Evolutionary conservation across 2,329 filamentous ascomycete genomes (phyloP).

Genomic region (Botrytis elliptica): DNA sequence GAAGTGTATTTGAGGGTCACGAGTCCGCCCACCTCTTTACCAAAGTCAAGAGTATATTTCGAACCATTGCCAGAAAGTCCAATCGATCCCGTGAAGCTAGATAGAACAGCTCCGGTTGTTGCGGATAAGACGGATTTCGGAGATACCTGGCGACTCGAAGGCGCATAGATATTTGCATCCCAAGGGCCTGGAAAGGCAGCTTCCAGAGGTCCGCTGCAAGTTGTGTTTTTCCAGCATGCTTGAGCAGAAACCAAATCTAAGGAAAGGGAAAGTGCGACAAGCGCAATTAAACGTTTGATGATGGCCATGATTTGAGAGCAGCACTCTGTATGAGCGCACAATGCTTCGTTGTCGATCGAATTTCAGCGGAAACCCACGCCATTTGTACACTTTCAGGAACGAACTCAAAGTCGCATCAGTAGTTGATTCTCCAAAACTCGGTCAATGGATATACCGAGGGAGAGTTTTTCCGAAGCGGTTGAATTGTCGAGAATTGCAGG

Average conservation of each 20-base stretch:
- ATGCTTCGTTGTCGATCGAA: conserved; percentile 3
- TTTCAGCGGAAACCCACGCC: neutral
- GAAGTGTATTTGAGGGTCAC: conserved; percentile 40
- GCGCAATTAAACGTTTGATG: neutral
- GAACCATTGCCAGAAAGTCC: conserved; percentile 47
- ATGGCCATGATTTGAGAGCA: conserved; percentile 11
- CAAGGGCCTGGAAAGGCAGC: conserved; percentile 57
- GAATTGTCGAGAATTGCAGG: conserved; percentile 18
- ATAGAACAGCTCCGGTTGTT: conserved; percentile 37
- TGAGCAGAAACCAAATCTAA: conserved; percentile 23
- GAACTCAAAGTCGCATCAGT: neutral
- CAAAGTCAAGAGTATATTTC: conserved; percentile 57
- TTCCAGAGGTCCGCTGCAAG: conserved; percentile 50
- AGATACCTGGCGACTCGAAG: conserved; percentile 49
- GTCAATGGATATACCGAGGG: conserved; percentile 20
- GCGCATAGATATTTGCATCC: conserved; percentile 58
- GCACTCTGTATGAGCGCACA: neutral
- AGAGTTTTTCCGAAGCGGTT: conserved; percentile 21
- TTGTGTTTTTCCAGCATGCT: conserved; percentile 55
- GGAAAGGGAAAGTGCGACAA: conserved; percentile 7
- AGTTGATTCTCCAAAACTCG: conserved; percentile 5
- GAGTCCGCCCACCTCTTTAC: conserved; percentile 57
- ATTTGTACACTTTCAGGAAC: conserved; percentile 7
- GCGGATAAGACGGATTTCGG: conserved; percentile 47
- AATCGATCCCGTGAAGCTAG: conserved; percentile 22